Conservation (phyloP, 2,329 filamentous ascomycete genomes). For the Capronia americana region DNA sequence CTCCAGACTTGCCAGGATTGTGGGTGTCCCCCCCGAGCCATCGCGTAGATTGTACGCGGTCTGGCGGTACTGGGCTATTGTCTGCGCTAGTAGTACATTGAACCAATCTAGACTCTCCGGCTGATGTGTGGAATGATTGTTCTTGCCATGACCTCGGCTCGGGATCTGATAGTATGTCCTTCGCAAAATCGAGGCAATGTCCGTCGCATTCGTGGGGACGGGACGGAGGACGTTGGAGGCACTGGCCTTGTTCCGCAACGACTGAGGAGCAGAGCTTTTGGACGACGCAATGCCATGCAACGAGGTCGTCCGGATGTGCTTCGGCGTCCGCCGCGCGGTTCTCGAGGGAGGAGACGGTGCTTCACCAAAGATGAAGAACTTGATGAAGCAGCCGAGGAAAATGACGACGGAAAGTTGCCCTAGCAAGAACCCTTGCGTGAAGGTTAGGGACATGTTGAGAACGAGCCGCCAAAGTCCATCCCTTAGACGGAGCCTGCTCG, state of each 20-base stretch:
- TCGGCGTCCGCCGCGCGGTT: slow-evolving; percentile 54
- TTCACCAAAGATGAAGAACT: slow-evolving; percentile 99
- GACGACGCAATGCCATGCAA: slow-evolving; percentile 53
- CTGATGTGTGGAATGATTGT: slow-evolving; percentile 76
- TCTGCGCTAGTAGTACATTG: slow-evolving; percentile 95
- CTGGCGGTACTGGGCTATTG: slow-evolving; percentile 90
- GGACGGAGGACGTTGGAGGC: slow-evolving; percentile 75
- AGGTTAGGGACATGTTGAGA: slow-evolving; percentile 30
- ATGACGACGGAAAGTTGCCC: slow-evolving; percentile 92
- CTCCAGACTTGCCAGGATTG: slow-evolving; percentile 83
- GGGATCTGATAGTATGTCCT: slow-evolving; percentile 92
- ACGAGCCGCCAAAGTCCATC: background rate
- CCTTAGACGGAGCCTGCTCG: background rate
- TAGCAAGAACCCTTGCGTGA: slow-evolving; percentile 79
- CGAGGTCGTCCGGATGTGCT: slow-evolving; percentile 76
- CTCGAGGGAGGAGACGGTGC: slow-evolving; percentile 72
- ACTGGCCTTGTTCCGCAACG: slow-evolving; percentile 53
- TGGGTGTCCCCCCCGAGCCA: slow-evolving; percentile 50
- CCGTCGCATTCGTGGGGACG: slow-evolving; percentile 80
- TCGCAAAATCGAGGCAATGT: slow-evolving; percentile 76
- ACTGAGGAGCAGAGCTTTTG: slow-evolving; percentile 52
- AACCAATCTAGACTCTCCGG: slow-evolving; percentile 98
- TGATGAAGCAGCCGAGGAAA: slow-evolving; percentile 92
- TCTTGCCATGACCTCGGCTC: slow-evolving; percentile 42
- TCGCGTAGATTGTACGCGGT: slow-evolving; percentile 88